Evolutionary conservation across 1,284 basidiomycete species (phyloP).

Genomic region (Exobasidium rhododendri): DNA sequence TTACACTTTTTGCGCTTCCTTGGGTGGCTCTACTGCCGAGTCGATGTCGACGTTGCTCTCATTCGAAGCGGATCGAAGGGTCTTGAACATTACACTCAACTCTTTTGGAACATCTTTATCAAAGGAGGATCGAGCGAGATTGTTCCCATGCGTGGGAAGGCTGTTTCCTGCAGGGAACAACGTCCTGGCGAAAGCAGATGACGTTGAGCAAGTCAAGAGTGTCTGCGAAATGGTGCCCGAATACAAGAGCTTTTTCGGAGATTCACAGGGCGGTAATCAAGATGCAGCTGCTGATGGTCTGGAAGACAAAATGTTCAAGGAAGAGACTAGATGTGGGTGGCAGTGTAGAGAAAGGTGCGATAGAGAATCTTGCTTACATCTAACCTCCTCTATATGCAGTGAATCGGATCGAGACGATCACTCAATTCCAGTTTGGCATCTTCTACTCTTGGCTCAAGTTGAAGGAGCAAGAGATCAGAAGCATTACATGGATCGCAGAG

Average conservation of each 20-base stretch:
- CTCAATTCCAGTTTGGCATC: conserved; percentile 50
- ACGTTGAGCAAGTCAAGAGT: conserved; percentile 84
- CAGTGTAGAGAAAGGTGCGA: not conserved
- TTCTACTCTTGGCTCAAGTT: conserved; percentile 59
- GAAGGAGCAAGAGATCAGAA: conserved; percentile 98
- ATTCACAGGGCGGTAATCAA: conserved; percentile 19
- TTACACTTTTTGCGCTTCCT: conserved; percentile 72
- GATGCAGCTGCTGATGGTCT: conserved; percentile 63
- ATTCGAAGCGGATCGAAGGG: conserved; percentile 94
- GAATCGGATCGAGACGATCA: conserved; percentile 51
- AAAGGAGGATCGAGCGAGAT: conserved; percentile 91
- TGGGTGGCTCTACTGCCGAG: conserved; percentile 59
- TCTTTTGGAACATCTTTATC: conserved; percentile 91
- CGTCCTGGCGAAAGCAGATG: conserved; percentile 85
- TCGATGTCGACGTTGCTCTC: conserved; percentile 70
- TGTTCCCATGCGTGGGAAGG: conserved; percentile 90
- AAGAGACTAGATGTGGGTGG: conserved; percentile 22
- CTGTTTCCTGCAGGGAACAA: conserved; percentile 96
- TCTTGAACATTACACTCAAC: conserved; percentile 99
- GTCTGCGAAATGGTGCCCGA: conserved; percentile 85
- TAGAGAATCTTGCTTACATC: not conserved
- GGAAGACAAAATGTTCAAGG: conserved; percentile 91
- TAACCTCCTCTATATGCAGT: conserved; percentile 18
- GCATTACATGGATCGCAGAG: conserved; percentile 94
- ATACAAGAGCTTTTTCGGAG: conserved; percentile 79